Percentiles rank a stretch among this genome's conserved stretches.
These are phyloP conservation scores for Cadophora gregata DNA, from an alignment of 2,329 filamentous ascomycete species.

Conservation along the genomic window DNA sequence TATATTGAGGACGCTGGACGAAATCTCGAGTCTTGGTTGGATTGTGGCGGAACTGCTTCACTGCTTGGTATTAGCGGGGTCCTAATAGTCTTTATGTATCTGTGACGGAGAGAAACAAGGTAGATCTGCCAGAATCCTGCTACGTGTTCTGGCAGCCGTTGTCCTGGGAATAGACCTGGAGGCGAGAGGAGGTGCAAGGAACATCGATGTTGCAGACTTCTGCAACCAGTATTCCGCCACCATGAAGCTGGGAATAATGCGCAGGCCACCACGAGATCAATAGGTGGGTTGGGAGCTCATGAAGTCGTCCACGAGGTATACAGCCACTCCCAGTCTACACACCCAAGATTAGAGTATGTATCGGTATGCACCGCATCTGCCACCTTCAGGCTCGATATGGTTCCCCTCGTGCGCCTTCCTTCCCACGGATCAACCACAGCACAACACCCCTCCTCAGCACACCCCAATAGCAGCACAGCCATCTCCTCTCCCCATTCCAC, in stretches of 20 bases:
- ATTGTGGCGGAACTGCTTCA: slow-evolving; percentile 30
- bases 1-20: slow-evolving; percentile 67
- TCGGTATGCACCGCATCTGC: not conserved
- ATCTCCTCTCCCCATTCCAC: too few relatives aligned
- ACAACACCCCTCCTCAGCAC: not conserved
- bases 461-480: not conserved
- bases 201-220: slow-evolving; percentile 7
- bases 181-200: not conserved
- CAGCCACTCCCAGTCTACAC: not conserved
- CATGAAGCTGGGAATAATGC: not conserved
- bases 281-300: not conserved
- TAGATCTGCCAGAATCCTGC: slow-evolving; percentile 14
- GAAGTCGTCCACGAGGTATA: not conserved
- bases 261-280: not conserved
- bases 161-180: slow-evolving; percentile 28
- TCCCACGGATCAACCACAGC: slow-evolving; percentile 1
- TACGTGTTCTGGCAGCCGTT: slow-evolving; percentile 31
- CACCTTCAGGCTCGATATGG: not conserved
- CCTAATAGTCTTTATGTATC: slow-evolving; percentile 20
- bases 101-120: slow-evolving; percentile 14
- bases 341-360: not conserved
- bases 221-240: slow-evolving; percentile 7
- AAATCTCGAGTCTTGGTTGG: slow-evolving; percentile 43
- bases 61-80: slow-evolving; percentile 32
- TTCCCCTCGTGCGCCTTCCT: not conserved